Percentiles rank a stretch among this genome's conserved stretches.
Evolutionary conservation across 306 rosid species (phyloP).

Genomic region (Inga oerstediana): DNA sequence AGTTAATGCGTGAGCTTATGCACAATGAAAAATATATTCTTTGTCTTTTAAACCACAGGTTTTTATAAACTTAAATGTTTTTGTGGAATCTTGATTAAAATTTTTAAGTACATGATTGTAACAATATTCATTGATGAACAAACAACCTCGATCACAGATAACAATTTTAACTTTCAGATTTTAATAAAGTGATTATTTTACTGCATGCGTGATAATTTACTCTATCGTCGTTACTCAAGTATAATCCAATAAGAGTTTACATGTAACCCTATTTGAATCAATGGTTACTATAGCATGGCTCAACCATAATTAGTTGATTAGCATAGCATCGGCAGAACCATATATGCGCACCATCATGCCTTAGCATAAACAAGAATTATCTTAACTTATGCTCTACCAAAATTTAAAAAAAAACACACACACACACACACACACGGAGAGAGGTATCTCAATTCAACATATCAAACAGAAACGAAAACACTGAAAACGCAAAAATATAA

Average conservation of each 20-base stretch:
- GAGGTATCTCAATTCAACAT: background rate
- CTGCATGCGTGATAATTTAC: background rate
- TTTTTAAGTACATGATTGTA: background rate
- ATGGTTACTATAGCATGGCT: background rate
- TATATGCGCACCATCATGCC: background rate
- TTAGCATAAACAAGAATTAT: background rate
- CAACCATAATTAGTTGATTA: background rate
- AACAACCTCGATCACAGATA: background rate
- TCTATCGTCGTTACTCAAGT: background rate
- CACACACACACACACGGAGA: background rate
- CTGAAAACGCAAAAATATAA: background rate
- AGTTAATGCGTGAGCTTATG: background rate
- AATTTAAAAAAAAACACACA: background rate
- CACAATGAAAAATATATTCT: background rate
- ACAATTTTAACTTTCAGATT: background rate
- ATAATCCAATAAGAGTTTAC: background rate
- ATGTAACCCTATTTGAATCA: background rate
- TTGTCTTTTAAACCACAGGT: background rate
- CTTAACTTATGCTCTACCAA: background rate
- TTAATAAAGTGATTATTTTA: background rate
- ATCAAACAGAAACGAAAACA: background rate
- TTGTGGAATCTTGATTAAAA: background rate
- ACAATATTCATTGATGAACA: background rate
- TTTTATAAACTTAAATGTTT: background rate
- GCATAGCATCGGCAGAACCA: background rate